Evolutionary conservation across 805 yeast species (phyloP).

Genomic region (Metschnikowia matae): DNA sequence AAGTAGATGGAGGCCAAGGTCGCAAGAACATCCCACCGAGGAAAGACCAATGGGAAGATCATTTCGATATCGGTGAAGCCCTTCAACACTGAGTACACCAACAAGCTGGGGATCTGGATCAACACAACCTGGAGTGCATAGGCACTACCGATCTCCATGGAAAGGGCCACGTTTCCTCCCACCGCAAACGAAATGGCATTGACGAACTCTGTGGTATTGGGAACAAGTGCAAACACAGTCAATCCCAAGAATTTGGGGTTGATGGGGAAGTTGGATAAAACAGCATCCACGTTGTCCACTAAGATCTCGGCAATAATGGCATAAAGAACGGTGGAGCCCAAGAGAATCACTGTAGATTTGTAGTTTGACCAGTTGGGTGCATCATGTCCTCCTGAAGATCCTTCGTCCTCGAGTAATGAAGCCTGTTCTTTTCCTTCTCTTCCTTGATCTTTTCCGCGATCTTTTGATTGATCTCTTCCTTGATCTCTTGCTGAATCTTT

Average conservation of each 20-base stretch:
- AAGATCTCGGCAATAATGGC: constrained; percentile 93
- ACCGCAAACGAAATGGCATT: constrained; percentile 97
- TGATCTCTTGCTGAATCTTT: neutral
- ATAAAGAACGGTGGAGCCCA: constrained; percentile 81
- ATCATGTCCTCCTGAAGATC: constrained; percentile 69
- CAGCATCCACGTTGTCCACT: constrained; percentile 89
- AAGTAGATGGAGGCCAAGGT: constrained; percentile 79
- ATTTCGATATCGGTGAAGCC: constrained; percentile 37
- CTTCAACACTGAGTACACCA: constrained; percentile 60
- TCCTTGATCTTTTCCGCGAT: neutral
- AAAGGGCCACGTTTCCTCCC: constrained; percentile 91
- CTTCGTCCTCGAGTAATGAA: constrained; percentile 1
- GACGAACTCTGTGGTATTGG: constrained; percentile 93
- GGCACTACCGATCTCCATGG: constrained; percentile 98
- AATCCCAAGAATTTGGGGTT: constrained; percentile 89
- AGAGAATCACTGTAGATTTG: constrained; percentile 76
- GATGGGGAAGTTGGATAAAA: constrained; percentile 71
- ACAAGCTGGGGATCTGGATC: constrained; percentile 88
- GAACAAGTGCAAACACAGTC: constrained; percentile 92
- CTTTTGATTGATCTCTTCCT: neutral
- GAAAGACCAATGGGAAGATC: constrained; percentile 82
- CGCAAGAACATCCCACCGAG: constrained; percentile 92
- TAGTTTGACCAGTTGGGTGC: constrained; percentile 95
- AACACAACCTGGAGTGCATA: constrained; percentile 94
- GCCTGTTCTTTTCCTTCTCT: neutral